Percentiles rank a stretch among this genome's conserved stretches.
These are phyloP conservation scores for Russula dissimulans DNA, from an alignment of 768 basidiomycete genomes.

Conservation along the genomic window DNA sequence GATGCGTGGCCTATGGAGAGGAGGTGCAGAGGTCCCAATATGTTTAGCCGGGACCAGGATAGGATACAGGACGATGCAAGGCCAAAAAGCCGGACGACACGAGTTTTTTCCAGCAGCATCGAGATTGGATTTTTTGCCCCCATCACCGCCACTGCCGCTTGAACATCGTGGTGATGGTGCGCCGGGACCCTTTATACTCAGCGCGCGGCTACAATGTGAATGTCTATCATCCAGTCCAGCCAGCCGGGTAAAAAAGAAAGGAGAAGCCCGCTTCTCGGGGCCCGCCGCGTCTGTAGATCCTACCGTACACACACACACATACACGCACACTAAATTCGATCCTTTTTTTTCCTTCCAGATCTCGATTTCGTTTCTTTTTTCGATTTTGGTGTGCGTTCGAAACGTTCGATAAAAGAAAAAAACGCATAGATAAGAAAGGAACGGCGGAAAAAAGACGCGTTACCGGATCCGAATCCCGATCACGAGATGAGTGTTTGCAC, in stretches of 20 bases:
- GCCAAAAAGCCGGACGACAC: neutral
- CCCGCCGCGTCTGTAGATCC: neutral
- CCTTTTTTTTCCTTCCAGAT: neutral
- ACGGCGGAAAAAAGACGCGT: neutral
- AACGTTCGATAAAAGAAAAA: neutral
- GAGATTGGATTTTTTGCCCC: neutral
- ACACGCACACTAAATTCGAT: neutral
- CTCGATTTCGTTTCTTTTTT: neutral
- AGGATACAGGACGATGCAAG: neutral
- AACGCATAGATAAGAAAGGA: neutral
- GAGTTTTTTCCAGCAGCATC: neutral
- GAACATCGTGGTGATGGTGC: slow-evolving; percentile 9
- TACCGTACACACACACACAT: neutral
- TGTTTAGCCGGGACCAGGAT: neutral
- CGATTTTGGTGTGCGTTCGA: neutral
- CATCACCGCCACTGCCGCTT: slow-evolving; percentile 14
- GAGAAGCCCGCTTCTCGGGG: neutral
- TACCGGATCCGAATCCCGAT: neutral
- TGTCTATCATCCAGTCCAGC: neutral
- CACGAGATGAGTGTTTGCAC: neutral
- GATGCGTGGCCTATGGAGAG: neutral
- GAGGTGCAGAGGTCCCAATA: neutral
- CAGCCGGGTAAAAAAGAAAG: neutral
- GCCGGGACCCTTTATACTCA: neutral
- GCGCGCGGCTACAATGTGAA: neutral